Evolutionary conservation across 2,329 filamentous ascomycete genomes (phyloP).

Genomic region (Knufia petricola): DNA sequence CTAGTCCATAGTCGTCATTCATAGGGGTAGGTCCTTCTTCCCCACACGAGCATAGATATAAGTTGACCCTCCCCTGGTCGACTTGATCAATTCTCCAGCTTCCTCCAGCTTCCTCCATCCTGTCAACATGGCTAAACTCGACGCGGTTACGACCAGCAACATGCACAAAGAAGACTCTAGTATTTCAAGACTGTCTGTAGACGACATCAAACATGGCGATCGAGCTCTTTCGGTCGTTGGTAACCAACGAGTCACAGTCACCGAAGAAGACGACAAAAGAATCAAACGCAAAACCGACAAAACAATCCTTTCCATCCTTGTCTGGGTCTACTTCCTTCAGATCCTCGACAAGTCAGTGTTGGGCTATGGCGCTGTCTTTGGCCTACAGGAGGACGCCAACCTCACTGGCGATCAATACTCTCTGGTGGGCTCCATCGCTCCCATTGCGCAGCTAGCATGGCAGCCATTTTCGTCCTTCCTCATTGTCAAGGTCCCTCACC

Average conservation of each 20-base stretch:
- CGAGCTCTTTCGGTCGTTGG: slow-evolving; percentile 20
- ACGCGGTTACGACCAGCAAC: neutral
- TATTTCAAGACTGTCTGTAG: slow-evolving; percentile 12
- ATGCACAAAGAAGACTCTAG: slow-evolving; percentile 18
- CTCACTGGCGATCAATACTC: slow-evolving; percentile 49
- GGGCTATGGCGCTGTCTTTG: slow-evolving; percentile 49
- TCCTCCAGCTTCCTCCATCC: neutral
- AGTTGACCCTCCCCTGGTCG: neutral
- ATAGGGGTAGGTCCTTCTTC: too few species aligned
- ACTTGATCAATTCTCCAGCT: neutral
- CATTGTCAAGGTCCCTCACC: slow-evolving; percentile 52
- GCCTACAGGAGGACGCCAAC: slow-evolving; percentile 40
- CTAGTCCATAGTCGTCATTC: too few species aligned
- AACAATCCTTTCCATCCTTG: slow-evolving; percentile 42
- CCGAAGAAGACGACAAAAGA: slow-evolving; percentile 38
- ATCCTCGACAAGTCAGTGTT: slow-evolving; percentile 52
- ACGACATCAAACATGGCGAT: slow-evolving; percentile 18
- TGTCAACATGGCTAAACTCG: neutral
- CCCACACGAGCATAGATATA: neutral
- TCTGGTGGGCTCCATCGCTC: slow-evolving; percentile 46
- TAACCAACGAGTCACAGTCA: slow-evolving; percentile 25
- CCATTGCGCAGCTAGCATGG: slow-evolving; percentile 53
- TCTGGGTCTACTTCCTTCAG: slow-evolving; percentile 40
- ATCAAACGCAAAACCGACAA: slow-evolving; percentile 54
- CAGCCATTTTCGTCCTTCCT: slow-evolving; percentile 51